These are phyloP conservation scores for Senna siamea DNA, from an alignment of 306 rosid genomes.

Conservation along the genomic window DNA sequence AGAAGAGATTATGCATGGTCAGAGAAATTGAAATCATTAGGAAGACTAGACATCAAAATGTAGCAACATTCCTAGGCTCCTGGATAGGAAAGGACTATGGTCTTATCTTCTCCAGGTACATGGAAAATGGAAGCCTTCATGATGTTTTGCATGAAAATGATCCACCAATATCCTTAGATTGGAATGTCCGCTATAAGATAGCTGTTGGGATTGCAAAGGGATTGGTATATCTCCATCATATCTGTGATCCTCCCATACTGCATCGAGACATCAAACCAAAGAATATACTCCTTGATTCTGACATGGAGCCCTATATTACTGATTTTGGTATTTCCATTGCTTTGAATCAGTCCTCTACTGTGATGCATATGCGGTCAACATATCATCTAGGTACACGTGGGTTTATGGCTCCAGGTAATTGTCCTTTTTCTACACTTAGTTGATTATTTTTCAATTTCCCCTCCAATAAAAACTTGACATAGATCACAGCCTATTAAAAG, in stretches of 20 bases:
- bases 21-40: conserved; percentile 6
- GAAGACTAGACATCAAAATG: background rate
- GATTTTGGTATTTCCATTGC: background rate
- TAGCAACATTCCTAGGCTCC: background rate
- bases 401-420: conserved; percentile 15
- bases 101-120: background rate
- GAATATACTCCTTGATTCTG: background rate
- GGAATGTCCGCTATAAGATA: background rate
- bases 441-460: background rate
- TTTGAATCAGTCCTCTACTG: background rate
- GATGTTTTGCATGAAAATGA: background rate
- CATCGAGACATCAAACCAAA: conserved; percentile 12
- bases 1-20: background rate
- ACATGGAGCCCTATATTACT: background rate
- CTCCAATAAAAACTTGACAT: no score
- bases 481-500: no score
- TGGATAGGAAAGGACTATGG: background rate
- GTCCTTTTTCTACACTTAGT: background rate
- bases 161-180: background rate
- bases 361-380: background rate
- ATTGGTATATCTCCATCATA: background rate
- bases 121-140: background rate
- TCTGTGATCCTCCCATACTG: background rate
- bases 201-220: conserved; percentile 7
- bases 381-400: background rate